Evolutionary conservation across 352 stramenopile species (phyloP).

Genomic region (Pythium oligandrum): DNA sequence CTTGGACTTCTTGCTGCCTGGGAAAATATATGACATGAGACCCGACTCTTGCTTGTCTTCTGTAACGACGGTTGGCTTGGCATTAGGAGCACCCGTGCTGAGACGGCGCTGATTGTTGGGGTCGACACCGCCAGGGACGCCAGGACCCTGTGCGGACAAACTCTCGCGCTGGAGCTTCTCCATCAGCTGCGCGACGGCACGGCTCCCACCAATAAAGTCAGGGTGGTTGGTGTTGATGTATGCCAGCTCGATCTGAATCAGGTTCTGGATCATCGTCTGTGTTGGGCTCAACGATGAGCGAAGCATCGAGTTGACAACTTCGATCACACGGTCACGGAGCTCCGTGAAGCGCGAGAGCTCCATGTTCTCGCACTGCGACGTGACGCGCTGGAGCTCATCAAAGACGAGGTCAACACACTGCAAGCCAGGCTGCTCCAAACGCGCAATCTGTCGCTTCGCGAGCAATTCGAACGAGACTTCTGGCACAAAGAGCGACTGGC

Average conservation of each 20-base stretch:
- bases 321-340: constrained; percentile 94
- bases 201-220: constrained; percentile 97
- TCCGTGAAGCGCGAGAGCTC: constrained; percentile 95
- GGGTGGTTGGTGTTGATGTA: constrained; percentile 99
- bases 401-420: constrained; percentile 99
- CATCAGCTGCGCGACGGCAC: constrained; percentile 94
- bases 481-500: constrained; percentile 97
- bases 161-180: constrained; percentile 91
- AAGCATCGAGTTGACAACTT: constrained; percentile 91
- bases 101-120: constrained; percentile 48
- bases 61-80: constrained; percentile 5
- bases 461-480: constrained; percentile 99
- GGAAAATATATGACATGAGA: constrained; percentile 75
- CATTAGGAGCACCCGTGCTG: constrained; percentile 11
- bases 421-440: constrained; percentile 93
- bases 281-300: constrained; percentile 73
- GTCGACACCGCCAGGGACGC: constrained; percentile 30
- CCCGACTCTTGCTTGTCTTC: constrained; percentile 66
- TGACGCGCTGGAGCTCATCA: constrained; percentile 97
- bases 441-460: constrained; percentile 95
- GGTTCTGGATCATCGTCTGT: constrained; percentile 95
- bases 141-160: constrained; percentile 31
- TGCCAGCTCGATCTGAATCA: constrained; percentile 98
- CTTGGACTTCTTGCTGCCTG: constrained; percentile 44
- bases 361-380: constrained; percentile 92